Evolutionary conservation across 1,284 basidiomycete genomes (phyloP).

Genomic region (Trametes pubescens): DNA sequence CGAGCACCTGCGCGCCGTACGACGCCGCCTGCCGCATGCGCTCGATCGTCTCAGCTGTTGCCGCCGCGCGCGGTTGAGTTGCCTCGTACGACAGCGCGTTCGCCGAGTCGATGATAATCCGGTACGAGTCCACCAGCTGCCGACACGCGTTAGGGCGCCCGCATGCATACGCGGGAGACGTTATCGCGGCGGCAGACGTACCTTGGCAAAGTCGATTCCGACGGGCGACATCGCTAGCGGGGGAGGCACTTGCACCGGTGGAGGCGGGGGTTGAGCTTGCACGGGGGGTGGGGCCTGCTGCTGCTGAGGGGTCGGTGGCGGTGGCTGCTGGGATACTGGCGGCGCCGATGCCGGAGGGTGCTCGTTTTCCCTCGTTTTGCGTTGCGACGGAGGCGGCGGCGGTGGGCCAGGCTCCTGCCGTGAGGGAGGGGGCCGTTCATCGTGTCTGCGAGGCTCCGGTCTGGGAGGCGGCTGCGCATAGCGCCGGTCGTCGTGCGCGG

Average conservation of each 20-base stretch:
- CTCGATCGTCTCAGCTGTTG: conserved; percentile 51
- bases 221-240: conserved; percentile 28
- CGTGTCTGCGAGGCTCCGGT: conserved; percentile 40
- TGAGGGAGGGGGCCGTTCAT: conserved; percentile 38
- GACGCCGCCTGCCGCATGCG: conserved; percentile 58
- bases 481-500: conserved; percentile 33
- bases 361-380: conserved; percentile 38
- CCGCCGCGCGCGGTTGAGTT: conserved; percentile 39
- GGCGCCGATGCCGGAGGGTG: conserved; percentile 20
- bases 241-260: conserved; percentile 22
- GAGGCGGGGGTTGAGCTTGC: conserved; percentile 24
- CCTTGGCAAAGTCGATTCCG: conserved; percentile 63
- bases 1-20: conserved; percentile 60
- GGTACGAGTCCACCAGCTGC: conserved; percentile 57
- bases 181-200: conserved; percentile 34
- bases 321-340: background rate
- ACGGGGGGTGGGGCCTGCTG: conserved; percentile 25
- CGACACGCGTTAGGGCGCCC: conserved; percentile 5
- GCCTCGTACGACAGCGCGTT: conserved; percentile 42
- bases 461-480: conserved; percentile 38
- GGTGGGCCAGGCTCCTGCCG: conserved; percentile 18
- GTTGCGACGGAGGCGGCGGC: conserved; percentile 24
- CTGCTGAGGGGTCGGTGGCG: conserved; percentile 17
- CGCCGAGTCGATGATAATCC: conserved; percentile 51
- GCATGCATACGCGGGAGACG: background rate